Percentiles rank a stretch among this genome's conserved stretches.
Conservation (phyloP, 208 protist genomes). For the Acanthamoeba sp. region DNA sequence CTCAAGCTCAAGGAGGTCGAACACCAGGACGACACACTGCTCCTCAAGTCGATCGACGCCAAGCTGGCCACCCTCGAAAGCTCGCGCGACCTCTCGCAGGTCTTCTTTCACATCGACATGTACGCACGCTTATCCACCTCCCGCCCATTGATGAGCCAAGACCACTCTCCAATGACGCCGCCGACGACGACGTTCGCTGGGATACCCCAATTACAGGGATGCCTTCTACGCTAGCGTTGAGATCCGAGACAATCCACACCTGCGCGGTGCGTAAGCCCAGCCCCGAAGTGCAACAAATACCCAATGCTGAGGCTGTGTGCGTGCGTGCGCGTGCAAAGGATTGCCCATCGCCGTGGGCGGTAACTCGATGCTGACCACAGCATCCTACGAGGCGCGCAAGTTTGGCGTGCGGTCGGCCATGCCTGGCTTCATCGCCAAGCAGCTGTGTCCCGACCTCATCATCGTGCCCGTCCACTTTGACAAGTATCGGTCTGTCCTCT, state of each 20-base stretch:
- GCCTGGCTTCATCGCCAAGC: conserved; percentile 75
- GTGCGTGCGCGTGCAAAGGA: background rate
- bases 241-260: conserved; percentile 76
- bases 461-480: conserved; percentile 72
- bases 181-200: background rate
- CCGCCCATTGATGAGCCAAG: background rate
- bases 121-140: conserved; percentile 14
- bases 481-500: conserved; percentile 57
- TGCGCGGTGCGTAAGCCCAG: conserved; percentile 1
- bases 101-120: conserved; percentile 83
- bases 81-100: conserved; percentile 29
- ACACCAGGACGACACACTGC: conserved; percentile 18
- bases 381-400: conserved; percentile 80
- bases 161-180: background rate
- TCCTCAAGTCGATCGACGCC: conserved; percentile 65
- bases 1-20: background rate
- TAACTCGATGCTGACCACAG: conserved; percentile 81
- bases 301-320: background rate
- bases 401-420: conserved; percentile 83
- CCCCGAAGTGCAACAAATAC: background rate
- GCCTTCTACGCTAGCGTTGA: conserved; percentile 80
- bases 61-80: conserved; percentile 55
- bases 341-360: conserved; percentile 80
- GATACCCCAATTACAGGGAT: conserved; percentile 80
- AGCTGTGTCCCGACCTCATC: conserved; percentile 29